phyloP scores from a whole-genome alignment of 208 protist genomes.

The Naegleria fowleri region DNA sequence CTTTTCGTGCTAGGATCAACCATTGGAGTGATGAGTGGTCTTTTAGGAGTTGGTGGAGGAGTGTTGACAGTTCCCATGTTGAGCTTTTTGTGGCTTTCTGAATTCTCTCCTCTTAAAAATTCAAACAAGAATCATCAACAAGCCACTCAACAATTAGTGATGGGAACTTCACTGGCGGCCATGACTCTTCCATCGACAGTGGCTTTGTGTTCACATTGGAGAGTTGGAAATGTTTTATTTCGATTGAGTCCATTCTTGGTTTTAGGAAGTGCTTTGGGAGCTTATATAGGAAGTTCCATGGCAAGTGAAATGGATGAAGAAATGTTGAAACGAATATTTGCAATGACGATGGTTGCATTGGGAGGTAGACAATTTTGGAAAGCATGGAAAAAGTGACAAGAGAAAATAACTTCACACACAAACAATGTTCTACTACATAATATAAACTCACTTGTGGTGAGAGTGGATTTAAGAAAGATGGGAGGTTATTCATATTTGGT shows the following conservation, averaged over 20 bases:
- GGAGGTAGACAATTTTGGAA: background rate
- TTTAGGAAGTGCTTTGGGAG: background rate
- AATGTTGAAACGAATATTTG: background rate
- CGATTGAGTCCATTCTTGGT: background rate
- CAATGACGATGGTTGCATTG: background rate
- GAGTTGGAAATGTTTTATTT: background rate
- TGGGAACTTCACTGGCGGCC: background rate
- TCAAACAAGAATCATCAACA: background rate
- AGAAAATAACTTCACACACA: no score
- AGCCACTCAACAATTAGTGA: background rate
- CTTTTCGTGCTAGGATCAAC: background rate
- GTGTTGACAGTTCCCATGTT: background rate
- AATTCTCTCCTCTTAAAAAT: background rate
- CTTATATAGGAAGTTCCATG: background rate
- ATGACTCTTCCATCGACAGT: background rate
- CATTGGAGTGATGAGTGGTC: background rate
- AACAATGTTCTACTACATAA: no score
- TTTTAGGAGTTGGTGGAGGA: background rate
- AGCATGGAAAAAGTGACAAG: background rate
- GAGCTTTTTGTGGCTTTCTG: background rate
- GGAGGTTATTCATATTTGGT: no score
- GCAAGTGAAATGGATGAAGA: background rate
- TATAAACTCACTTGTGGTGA: no score
- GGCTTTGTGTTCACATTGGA: background rate
- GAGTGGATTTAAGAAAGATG: no score